Conservation (phyloP, 768 basidiomycete species). For the Russula compacta region DNA sequence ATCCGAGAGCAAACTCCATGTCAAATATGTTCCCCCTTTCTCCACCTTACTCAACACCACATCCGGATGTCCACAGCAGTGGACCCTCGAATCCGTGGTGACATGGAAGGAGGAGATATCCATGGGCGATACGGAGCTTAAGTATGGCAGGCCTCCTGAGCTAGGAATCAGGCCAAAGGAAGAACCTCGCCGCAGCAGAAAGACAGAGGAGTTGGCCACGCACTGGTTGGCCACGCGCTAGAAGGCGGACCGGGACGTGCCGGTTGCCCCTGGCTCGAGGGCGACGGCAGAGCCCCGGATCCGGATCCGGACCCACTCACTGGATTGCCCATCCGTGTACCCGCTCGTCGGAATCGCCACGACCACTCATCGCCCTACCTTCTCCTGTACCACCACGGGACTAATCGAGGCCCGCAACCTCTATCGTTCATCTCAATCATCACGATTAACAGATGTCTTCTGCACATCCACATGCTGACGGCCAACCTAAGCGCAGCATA, state of each 20-base stretch:
- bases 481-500: constrained; percentile 47
- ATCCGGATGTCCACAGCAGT: too few species aligned
- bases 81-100: too few species aligned
- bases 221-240: too few species aligned
- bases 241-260: too few species aligned
- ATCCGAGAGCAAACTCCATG: background rate
- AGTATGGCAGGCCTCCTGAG: background rate
- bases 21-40: background rate
- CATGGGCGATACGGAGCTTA: background rate
- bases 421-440: background rate
- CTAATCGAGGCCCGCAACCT: background rate
- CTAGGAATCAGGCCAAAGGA: too few species aligned
- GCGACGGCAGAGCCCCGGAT: background rate
- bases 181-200: too few species aligned
- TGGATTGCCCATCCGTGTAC: too few species aligned
- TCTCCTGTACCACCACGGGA: background rate
- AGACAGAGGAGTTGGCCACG: background rate
- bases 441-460: constrained; percentile 20
- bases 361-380: background rate
- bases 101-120: background rate
- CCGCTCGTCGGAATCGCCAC: background rate
- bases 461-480: constrained; percentile 38
- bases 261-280: background rate
- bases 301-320: too few species aligned
- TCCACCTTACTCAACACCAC: too few species aligned